Conservation (phyloP, 2,329 filamentous ascomycete genomes). For the Fusarium sp. region DNA sequence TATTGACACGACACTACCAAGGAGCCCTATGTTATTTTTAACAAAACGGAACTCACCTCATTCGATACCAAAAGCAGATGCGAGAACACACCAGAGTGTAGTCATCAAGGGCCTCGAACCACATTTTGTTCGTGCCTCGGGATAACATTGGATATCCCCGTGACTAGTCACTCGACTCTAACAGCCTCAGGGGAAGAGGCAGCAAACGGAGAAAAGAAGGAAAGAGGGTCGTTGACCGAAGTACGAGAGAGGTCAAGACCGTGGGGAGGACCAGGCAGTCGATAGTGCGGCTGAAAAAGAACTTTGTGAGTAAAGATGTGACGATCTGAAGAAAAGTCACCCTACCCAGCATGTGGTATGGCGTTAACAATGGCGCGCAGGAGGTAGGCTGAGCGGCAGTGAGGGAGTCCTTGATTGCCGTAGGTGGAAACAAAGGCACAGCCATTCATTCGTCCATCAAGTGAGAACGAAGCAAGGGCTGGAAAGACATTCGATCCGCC, state of each 20-base stretch:
- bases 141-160: conserved; percentile 43
- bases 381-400: conserved; percentile 34
- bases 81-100: conserved; percentile 37
- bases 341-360: conserved; percentile 46
- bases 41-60: conserved; percentile 34
- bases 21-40: conserved; percentile 40
- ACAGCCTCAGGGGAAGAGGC: conserved; percentile 30
- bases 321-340: conserved; percentile 42
- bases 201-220: conserved; percentile 23
- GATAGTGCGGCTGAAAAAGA: conserved; percentile 33
- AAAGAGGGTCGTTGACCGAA: conserved; percentile 34
- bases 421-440: conserved; percentile 28
- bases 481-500: conserved; percentile 47
- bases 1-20: conserved; percentile 39
- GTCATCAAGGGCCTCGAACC: conserved; percentile 46
- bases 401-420: conserved; percentile 16
- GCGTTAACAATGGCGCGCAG: conserved; percentile 38
- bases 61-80: conserved; percentile 32
- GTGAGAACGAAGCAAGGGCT: conserved; percentile 29
- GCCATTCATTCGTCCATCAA: conserved; percentile 41
- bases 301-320: conserved; percentile 42
- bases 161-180: conserved; percentile 47
- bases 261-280: conserved; percentile 13
- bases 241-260: conserved; percentile 22
- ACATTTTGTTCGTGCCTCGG: conserved; percentile 42